Base-by-base conservation (phyloP, 169 alveolate genomes). In the Plasmodium vivax region DNA sequence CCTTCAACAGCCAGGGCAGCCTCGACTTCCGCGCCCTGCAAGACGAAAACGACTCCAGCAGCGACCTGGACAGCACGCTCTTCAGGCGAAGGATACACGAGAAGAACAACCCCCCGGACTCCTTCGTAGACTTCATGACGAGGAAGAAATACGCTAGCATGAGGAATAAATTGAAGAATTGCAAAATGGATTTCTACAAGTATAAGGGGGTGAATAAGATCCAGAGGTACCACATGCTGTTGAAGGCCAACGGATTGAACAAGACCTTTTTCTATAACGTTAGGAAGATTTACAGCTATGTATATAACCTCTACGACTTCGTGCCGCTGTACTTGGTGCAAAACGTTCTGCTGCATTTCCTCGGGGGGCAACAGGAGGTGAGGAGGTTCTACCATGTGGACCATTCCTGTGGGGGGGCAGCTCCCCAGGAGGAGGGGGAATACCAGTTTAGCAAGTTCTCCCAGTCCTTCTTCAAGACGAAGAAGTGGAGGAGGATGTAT, bases 251-350 rank as follows among this genome's bases (percentile, higher is more conserved):
- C 54, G 54, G 32, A 7, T 23, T 87, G 2, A 79, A 79, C 4
- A 87, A 58, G 8, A 4, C 2, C 1, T 87, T 87, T 23, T 87
- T 87, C 32, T 54, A 87, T 12, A 54, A 87, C 9, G 5, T 87
- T 12, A 74, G 93, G 30, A 87, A 56, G 81, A 19, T 87, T 27
- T 87, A 87, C 45, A 87, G 27, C 68, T 87, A 87, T 87, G 93
- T 87, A 5, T 87, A 77, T 32, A 87, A 87, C 45, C n/a, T 87
- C 14, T 51, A 75, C 38, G 93, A 87, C 72, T 87, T 87, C 23
- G 27, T 87, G 32, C 93, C 93, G 8, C 45, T 87, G 3, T 87
- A 77, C 45, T 43, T 75, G 23, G 81, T 87, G 36, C 93, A 87
- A 47, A 87, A 87, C 23, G 54, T 75, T n/a, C 81, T 87, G 19